Percentiles rank a stretch among this genome's conserved stretches.
These are phyloP conservation scores for Hypoxylon sp. DNA, from an alignment of 2,329 filamentous ascomycete species.

Conservation along the genomic window DNA sequence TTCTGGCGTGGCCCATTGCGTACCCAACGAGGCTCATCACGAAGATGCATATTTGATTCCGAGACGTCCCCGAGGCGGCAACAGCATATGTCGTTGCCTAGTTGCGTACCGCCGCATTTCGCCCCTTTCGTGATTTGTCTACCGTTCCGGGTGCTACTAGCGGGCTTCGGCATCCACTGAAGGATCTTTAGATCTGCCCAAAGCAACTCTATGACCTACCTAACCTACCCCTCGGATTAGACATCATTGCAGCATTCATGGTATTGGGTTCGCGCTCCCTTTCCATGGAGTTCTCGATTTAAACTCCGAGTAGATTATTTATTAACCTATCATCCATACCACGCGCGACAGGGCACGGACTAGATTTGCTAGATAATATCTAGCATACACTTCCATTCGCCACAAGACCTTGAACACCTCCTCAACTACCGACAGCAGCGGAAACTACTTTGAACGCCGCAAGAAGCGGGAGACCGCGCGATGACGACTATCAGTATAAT, in stretches of 20 bases:
- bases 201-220: constrained; percentile 32
- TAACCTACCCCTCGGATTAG: constrained; percentile 32
- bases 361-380: constrained; percentile 40
- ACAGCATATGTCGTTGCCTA: constrained; percentile 40
- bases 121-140: constrained; percentile 31
- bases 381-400: constrained; percentile 32
- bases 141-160: constrained; percentile 19
- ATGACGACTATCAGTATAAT: constrained; percentile 25
- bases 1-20: constrained; percentile 29
- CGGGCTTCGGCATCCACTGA: constrained; percentile 31
- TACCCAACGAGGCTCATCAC: constrained; percentile 33
- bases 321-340: constrained; percentile 46
- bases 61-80: constrained; percentile 35
- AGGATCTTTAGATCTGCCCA: constrained; percentile 41
- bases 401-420: constrained; percentile 21
- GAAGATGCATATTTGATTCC: constrained; percentile 33
- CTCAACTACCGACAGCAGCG: constrained; percentile 38
- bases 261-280: constrained; percentile 27
- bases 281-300: constrained; percentile 26
- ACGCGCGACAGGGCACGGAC: constrained; percentile 37
- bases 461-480: constrained; percentile 14
- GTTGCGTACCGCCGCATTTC: constrained; percentile 40
- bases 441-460: constrained; percentile 12
- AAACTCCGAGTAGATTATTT: constrained; percentile 32
- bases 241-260: constrained; percentile 37